These are phyloP conservation scores for Alisma plantagoaquatica DNA, from an alignment of 106 monocot species.

Conservation along the genomic window DNA sequence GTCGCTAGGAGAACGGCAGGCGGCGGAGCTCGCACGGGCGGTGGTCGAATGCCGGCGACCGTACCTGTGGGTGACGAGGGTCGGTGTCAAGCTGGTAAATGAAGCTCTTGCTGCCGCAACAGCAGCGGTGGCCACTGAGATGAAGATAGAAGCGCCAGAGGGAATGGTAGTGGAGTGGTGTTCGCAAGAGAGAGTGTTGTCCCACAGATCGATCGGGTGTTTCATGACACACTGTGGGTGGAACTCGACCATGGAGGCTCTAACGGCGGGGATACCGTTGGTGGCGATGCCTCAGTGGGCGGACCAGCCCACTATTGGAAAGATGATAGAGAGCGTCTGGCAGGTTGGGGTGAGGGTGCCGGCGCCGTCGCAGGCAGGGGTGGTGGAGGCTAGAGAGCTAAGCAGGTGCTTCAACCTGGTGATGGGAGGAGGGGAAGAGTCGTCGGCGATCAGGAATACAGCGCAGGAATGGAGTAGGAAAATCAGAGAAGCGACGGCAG, in stretches of 20 bases:
- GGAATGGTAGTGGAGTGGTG: conserved; percentile 5
- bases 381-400: background rate
- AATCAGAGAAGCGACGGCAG: background rate
- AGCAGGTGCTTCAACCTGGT: conserved; percentile 2
- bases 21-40: conserved; percentile 32
- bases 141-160: background rate
- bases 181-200: background rate
- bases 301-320: background rate
- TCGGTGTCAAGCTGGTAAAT: background rate
- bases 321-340: background rate
- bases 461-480: conserved; percentile 7
- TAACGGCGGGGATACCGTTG: background rate
- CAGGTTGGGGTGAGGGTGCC: background rate
- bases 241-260: background rate
- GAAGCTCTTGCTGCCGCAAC: background rate
- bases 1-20: conserved; percentile 4
- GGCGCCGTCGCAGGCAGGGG: background rate
- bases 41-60: conserved; percentile 29
- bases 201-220: background rate
- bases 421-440: conserved; percentile 6
- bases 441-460: background rate
- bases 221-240: conserved; percentile 2
- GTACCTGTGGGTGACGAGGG: conserved; percentile 36
- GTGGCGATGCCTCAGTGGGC: background rate
- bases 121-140: background rate